Evolutionary conservation across 805 yeast genomes (phyloP).

Genomic region (Spathaspora girioi): DNA sequence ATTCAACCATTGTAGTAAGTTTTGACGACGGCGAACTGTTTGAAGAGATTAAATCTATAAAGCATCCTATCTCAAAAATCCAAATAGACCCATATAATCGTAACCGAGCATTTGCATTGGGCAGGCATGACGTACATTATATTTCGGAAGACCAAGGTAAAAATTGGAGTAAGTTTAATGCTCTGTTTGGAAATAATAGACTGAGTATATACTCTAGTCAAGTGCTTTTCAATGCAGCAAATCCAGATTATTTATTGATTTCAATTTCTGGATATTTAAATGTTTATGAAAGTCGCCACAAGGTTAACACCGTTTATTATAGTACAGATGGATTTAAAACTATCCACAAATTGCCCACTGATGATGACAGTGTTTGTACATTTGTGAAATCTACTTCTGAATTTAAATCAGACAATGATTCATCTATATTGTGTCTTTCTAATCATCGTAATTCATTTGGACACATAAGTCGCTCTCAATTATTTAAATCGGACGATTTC

Average conservation of each 20-base stretch:
- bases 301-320: no score
- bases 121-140: conserved; percentile 25
- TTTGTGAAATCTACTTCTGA: conserved; percentile 27
- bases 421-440: conserved; percentile 29
- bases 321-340: conserved; percentile 44
- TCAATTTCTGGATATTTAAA: conserved; percentile 22
- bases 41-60: conserved; percentile 14
- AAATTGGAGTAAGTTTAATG: conserved; percentile 37
- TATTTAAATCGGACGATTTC: conserved; percentile 42
- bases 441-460: conserved; percentile 38
- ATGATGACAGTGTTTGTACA: conserved; percentile 23
- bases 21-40: conserved; percentile 45
- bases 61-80: conserved; percentile 14
- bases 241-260: conserved; percentile 30
- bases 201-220: no score
- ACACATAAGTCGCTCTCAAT: conserved; percentile 30
- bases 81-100: conserved; percentile 30
- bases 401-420: conserved; percentile 17
- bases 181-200: no score
- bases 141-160: conserved; percentile 49
- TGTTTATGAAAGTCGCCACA: conserved; percentile 20
- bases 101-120: conserved; percentile 42
- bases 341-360: conserved; percentile 26
- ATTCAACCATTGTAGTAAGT: conserved; percentile 41
- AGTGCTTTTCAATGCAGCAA: conserved; percentile 27